A percentile compares a stretch with the other conserved stretches of the same genome.
Evolutionary conservation across 1,284 basidiomycete species (phyloP).

Genomic region (Tremellales sp.): DNA sequence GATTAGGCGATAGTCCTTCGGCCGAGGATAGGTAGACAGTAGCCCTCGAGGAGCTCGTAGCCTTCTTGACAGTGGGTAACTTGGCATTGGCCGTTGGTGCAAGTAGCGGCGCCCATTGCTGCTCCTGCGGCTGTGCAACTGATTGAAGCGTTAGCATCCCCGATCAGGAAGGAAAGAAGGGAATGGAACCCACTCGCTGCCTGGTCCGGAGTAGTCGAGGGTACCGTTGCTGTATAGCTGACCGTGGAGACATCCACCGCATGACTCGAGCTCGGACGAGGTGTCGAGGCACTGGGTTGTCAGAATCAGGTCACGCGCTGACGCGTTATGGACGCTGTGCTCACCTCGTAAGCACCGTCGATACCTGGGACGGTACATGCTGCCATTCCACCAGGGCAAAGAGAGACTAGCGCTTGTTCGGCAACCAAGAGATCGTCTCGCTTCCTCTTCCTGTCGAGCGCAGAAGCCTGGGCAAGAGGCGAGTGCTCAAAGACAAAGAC

Average conservation of each 20-base stretch:
- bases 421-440: not conserved
- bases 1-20: not conserved
- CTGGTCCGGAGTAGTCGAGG: not conserved
- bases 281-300: slow-evolving; percentile 18
- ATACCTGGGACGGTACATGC: not conserved
- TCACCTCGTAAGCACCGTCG: slow-evolving; percentile 5
- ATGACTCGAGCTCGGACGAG: slow-evolving; percentile 14
- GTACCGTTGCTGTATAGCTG: slow-evolving; percentile 41
- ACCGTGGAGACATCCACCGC: slow-evolving; percentile 13
- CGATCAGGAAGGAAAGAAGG: not conserved
- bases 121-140: slow-evolving; percentile 9
- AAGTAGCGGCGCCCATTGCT: slow-evolving; percentile 3
- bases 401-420: not conserved
- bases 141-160: not conserved
- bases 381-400: slow-evolving; percentile 1
- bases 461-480: not conserved
- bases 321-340: not conserved
- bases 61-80: slow-evolving; percentile 5
- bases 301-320: not conserved
- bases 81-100: slow-evolving; percentile 6
- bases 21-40: slow-evolving; percentile 2
- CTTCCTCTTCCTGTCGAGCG: not conserved
- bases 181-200: not conserved
- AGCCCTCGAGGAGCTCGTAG: slow-evolving; percentile 2
- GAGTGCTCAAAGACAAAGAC: not conserved